Evolutionary conservation across 441 rosid species (phyloP).

Genomic region (Breynia disticha): DNA sequence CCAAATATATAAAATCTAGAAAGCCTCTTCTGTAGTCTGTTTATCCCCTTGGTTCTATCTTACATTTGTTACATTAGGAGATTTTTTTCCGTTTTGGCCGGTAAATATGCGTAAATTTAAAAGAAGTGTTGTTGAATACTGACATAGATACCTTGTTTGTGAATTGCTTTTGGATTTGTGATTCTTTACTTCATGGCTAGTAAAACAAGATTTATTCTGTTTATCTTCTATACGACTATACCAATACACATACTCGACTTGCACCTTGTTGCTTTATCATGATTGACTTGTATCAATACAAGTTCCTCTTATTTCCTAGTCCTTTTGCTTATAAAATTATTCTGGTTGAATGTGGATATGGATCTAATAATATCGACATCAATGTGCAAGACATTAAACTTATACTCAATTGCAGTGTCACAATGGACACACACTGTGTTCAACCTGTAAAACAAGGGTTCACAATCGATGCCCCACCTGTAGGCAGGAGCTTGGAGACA

Average conservation of each 20-base stretch:
- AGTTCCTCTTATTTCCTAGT: neutral
- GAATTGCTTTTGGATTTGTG: too few species aligned
- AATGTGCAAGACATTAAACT: neutral
- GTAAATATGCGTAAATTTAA: too few species aligned
- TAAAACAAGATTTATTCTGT: neutral
- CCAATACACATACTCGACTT: neutral
- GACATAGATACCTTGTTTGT: too few species aligned
- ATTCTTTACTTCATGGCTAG: neutral
- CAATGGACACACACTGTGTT: conserved; percentile 80
- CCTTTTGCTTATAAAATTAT: neutral
- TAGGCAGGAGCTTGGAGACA: conserved; percentile 66
- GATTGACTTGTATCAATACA: neutral
- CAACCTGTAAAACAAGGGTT: conserved; percentile 75
- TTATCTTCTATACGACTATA: neutral
- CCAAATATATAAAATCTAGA: too few species aligned
- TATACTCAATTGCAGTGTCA: conserved; percentile 47
- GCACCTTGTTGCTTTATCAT: neutral
- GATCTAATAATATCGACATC: neutral
- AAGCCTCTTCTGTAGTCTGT: too few species aligned
- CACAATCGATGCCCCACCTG: conserved; percentile 89
- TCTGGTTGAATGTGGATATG: too few species aligned
- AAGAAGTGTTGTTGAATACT: too few species aligned
- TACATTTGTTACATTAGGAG: too few species aligned
- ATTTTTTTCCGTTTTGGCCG: too few species aligned
- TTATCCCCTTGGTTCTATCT: too few species aligned